Conservation (phyloP, 805 yeast genomes). For the Kluyveromyces lactis region DNA sequence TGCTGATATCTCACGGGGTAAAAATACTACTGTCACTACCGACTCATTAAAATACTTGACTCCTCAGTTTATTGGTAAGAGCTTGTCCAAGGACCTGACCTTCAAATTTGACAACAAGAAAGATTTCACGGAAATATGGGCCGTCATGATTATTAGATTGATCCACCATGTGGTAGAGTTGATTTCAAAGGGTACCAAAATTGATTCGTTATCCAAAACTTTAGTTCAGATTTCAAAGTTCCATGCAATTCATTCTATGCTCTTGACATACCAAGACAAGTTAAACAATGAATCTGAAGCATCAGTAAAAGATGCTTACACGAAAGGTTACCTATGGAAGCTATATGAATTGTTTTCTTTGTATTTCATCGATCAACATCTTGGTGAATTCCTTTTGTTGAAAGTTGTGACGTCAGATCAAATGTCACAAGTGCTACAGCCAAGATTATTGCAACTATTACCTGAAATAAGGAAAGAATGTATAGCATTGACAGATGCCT, state of each 20-base stretch:
- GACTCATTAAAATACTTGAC: constrained; percentile 24
- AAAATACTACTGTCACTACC: constrained; percentile 27
- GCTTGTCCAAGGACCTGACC: constrained; percentile 15
- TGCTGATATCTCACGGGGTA: constrained; percentile 31
- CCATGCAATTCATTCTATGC: constrained; percentile 33
- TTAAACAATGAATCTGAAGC: constrained; percentile 14
- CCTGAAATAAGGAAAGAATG: constrained; percentile 54
- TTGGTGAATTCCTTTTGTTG: constrained; percentile 63
- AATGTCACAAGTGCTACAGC: constrained; percentile 35
- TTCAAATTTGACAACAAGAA: constrained; percentile 24
- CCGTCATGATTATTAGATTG: constrained; percentile 21
- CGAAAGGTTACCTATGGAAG: constrained; percentile 42
- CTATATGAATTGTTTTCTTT: constrained; percentile 58
- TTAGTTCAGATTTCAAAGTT: constrained; percentile 33
- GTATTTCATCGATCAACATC: constrained; percentile 58
- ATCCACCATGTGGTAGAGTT: constrained; percentile 21
- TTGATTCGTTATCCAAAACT: constrained; percentile 32
- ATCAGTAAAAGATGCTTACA: constrained; percentile 22
- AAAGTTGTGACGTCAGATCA: constrained; percentile 45
- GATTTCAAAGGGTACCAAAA: constrained; percentile 20
- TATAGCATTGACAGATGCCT: constrained; percentile 75
- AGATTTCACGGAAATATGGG: constrained; percentile 29
- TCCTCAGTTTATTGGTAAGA: constrained; percentile 19
- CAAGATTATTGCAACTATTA: constrained; percentile 38
- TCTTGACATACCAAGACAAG: constrained; percentile 25